phyloP scores from a whole-genome alignment of 768 basidiomycete genomes.

The Brasilioporus rufonigricans region DNA sequence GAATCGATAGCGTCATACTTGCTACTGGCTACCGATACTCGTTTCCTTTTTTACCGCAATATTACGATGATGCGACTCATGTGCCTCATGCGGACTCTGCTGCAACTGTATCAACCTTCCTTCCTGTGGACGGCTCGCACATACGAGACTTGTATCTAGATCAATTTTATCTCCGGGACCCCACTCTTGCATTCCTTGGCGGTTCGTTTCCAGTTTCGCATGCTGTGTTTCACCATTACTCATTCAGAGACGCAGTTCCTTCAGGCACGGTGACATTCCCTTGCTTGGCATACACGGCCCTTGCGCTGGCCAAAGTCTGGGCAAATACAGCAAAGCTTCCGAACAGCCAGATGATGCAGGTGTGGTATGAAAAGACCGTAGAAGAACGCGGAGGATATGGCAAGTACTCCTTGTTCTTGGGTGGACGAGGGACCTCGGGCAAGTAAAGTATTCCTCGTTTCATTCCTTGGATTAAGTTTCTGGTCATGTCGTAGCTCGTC shows the following conservation, averaged over 20 bases:
- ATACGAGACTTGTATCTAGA: slow-evolving; percentile 16
- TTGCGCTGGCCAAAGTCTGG: no score
- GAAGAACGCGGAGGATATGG: slow-evolving; percentile 16
- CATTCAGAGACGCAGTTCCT: neutral
- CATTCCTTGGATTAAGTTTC: neutral
- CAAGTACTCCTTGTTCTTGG: neutral
- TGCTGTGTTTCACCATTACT: neutral
- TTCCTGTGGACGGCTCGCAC: slow-evolving; percentile 3
- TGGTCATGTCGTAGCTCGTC: neutral
- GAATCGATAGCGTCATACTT: slow-evolving; percentile 9
- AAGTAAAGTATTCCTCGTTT: neutral
- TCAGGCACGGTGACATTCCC: neutral
- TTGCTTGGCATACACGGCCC: neutral
- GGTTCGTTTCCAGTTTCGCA: neutral
- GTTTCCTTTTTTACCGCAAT: slow-evolving; percentile 18
- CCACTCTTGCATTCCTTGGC: no score
- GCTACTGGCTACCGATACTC: no score
- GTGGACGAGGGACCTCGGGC: neutral
- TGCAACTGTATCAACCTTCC: neutral
- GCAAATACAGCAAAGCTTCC: slow-evolving; percentile 13
- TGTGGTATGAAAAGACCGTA: no score
- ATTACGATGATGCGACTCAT: slow-evolving; percentile 12
- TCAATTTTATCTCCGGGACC: slow-evolving; percentile 12
- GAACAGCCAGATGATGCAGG: neutral
- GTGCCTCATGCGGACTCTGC: neutral